These are phyloP conservation scores for Bryum argenteum DNA, from an alignment of 225 moss, liverwort and hornwort species.

Conservation along the genomic window DNA sequence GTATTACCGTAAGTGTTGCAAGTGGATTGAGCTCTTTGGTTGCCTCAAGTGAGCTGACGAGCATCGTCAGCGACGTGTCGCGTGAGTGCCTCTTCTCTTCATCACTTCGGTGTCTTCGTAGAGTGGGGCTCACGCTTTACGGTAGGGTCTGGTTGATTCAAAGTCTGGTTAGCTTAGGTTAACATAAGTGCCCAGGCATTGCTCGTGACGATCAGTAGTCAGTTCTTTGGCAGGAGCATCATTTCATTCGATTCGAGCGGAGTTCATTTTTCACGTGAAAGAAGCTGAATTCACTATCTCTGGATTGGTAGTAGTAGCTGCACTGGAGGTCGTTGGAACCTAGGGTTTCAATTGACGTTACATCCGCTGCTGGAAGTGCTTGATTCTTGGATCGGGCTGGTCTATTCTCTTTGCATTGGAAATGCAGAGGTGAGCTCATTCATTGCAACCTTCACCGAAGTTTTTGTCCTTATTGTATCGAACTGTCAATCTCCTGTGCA, in stretches of 20 bases:
- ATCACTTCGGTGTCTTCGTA: slow-evolving; percentile 10
- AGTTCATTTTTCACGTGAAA: slow-evolving; percentile 9
- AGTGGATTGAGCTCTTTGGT: not conserved
- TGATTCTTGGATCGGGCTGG: slow-evolving; percentile 34
- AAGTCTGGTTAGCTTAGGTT: slow-evolving; percentile 6
- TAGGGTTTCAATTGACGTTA: slow-evolving; percentile 34
- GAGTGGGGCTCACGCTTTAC: slow-evolving; percentile 32
- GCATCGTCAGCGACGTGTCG: slow-evolving; percentile 35
- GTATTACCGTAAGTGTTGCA: not conserved
- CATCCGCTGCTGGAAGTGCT: slow-evolving; percentile 4
- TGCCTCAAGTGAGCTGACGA: slow-evolving; percentile 27
- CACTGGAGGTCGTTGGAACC: slow-evolving; percentile 10
- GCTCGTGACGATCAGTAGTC: slow-evolving; percentile 15
- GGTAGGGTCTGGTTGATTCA: slow-evolving; percentile 27
- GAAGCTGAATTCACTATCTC: not conserved
- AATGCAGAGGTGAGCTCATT: slow-evolving; percentile 26
- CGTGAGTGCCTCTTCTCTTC: slow-evolving; percentile 14
- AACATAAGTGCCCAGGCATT: slow-evolving; percentile 25
- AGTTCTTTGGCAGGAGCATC: slow-evolving; percentile 11
- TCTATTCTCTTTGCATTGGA: slow-evolving; percentile 13
- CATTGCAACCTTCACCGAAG: not conserved
- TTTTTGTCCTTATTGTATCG: not conserved
- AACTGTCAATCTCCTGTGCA: not conserved
- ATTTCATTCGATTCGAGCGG: slow-evolving; percentile 8
- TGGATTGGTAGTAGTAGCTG: too few species aligned